Conservation (phyloP, 2,329 filamentous ascomycete genomes). For the Remersonia thermophila region DNA sequence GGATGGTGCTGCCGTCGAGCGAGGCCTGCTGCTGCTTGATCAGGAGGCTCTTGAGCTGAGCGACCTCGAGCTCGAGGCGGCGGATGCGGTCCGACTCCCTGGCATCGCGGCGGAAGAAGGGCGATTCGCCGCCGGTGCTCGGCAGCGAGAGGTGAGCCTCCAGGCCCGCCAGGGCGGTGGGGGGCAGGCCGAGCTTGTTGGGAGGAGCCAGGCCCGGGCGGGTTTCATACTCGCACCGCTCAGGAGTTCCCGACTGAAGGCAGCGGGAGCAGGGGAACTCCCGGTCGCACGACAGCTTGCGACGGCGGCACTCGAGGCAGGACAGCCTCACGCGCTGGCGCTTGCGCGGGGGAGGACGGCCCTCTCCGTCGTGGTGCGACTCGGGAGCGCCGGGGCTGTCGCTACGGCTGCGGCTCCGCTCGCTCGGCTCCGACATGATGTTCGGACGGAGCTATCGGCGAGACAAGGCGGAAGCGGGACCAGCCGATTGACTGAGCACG, state of each 20-base stretch:
- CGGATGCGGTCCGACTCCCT: conserved; percentile 47
- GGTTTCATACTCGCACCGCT: conserved; percentile 47
- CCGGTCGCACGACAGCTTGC: conserved; percentile 50
- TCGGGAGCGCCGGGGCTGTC: conserved; percentile 12
- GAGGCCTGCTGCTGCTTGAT: conserved; percentile 27
- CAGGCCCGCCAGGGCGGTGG: conserved; percentile 31
- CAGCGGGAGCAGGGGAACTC: conserved; percentile 50
- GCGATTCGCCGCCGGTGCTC: conserved; percentile 26
- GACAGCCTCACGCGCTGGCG: conserved; percentile 47
- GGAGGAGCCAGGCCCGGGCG: conserved; percentile 26
- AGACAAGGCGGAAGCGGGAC: neutral
- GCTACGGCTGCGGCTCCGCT: conserved; percentile 15
- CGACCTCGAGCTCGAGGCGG: conserved; percentile 45
- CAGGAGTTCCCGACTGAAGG: conserved; percentile 48
- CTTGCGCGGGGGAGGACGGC: conserved; percentile 36
- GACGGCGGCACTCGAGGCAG: conserved; percentile 47
- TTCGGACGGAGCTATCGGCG: conserved; percentile 11
- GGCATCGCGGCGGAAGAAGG: conserved; percentile 26
- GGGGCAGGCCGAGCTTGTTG: conserved; percentile 35
- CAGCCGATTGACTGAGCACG: conserved; percentile 5
- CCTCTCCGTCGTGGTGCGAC: conserved; percentile 8
- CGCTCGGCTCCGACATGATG: conserved; percentile 19
- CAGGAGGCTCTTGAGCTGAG: conserved; percentile 42
- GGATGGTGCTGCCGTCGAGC: conserved; percentile 40
- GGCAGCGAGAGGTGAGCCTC: conserved; percentile 30